Evolutionary conservation across 2,329 filamentous ascomycete species (phyloP).

Genomic region (Alternaria burnsii): DNA sequence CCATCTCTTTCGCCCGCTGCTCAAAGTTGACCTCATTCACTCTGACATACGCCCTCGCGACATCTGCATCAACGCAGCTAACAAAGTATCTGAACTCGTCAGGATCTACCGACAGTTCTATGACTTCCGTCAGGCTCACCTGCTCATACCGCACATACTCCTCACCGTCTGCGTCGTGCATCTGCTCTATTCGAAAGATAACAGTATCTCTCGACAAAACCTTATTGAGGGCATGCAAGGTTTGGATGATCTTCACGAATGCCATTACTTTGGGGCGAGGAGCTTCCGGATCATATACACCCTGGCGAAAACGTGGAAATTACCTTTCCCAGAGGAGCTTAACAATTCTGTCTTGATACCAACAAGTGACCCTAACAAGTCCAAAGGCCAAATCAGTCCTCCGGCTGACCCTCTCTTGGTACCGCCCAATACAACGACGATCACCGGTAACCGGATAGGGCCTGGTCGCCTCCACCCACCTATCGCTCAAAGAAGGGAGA

Average conservation of each 20-base stretch:
- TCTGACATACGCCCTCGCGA: conserved; percentile 71
- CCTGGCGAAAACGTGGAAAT: conserved; percentile 55
- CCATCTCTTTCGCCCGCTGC: conserved; percentile 76
- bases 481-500: conserved; percentile 32
- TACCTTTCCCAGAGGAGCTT: conserved; percentile 53
- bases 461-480: conserved; percentile 7
- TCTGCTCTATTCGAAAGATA: conserved; percentile 54
- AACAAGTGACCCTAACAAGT: conserved; percentile 17
- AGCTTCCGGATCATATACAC: conserved; percentile 55
- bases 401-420: conserved; percentile 29
- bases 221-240: conserved; percentile 55
- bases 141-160: conserved; percentile 52
- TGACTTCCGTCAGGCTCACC: conserved; percentile 51
- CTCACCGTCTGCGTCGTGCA: conserved; percentile 56
- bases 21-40: conserved; percentile 67
- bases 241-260: conserved; percentile 54
- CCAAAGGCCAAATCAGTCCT: conserved; percentile 29
- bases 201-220: conserved; percentile 46
- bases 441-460: conserved; percentile 19
- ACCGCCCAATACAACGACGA: conserved; percentile 22
- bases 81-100: conserved; percentile 55
- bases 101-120: conserved; percentile 56
- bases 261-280: conserved; percentile 55
- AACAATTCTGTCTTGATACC: conserved; percentile 38
- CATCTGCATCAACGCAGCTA: conserved; percentile 65